These are phyloP conservation scores for Hyaloscypha bicolor DNA, from an alignment of 495 filamentous ascomycete genomes.

Conservation along the genomic window DNA sequence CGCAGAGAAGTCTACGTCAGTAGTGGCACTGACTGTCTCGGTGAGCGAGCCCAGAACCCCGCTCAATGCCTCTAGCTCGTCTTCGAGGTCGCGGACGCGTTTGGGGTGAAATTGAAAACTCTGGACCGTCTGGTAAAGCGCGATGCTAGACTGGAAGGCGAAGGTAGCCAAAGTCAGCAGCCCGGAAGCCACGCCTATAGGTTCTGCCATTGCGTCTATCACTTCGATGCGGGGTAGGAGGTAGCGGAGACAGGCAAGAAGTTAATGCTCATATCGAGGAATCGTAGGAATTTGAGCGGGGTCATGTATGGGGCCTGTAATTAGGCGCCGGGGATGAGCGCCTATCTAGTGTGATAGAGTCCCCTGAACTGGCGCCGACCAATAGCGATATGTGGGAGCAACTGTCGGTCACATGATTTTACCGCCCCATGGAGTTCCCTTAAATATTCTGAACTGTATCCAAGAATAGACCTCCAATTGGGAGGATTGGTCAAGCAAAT, in stretches of 20 bases:
- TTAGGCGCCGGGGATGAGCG: too few species aligned
- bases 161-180: conserved; percentile 33
- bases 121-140: conserved; percentile 43
- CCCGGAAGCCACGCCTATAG: conserved; percentile 30
- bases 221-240: conserved; percentile 15
- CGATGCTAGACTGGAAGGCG: conserved; percentile 46
- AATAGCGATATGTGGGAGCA: too few species aligned
- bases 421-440: too few species aligned
- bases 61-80: conserved; percentile 44
- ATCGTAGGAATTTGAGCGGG: conserved; percentile 7
- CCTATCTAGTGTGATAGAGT: too few species aligned
- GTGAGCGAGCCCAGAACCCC: conserved; percentile 40
- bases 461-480: too few species aligned
- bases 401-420: too few species aligned
- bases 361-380: too few species aligned
- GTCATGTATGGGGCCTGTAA: background rate
- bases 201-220: conserved; percentile 30
- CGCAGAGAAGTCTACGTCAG: conserved; percentile 30
- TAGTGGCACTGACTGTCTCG: conserved; percentile 31
- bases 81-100: conserved; percentile 43
- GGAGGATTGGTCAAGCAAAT: too few species aligned
- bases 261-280: conserved; percentile 15
- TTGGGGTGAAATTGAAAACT: conserved; percentile 45
- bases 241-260: conserved; percentile 20
- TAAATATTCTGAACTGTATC: too few species aligned